Percentiles rank a stretch among this genome's conserved stretches.
Evolutionary conservation across 441 rosid genomes (phyloP).

Genomic region (Pelargonium citronellum): DNA sequence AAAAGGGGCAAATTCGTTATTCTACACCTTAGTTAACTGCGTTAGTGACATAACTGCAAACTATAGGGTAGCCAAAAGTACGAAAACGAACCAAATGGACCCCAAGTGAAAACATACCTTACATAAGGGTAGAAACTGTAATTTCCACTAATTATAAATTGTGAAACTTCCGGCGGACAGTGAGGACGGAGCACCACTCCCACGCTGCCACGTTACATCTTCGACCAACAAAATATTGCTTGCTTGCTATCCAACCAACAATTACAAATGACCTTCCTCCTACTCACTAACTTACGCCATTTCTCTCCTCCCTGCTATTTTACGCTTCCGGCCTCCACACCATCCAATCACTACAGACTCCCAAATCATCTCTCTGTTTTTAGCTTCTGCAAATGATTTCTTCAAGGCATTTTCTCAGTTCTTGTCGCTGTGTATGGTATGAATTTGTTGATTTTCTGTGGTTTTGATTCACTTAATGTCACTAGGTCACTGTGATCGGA

Average conservation of each 20-base stretch:
- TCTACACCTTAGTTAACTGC: no score
- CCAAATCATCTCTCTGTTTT: neutral
- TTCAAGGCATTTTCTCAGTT: neutral
- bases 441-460: neutral
- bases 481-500: neutral
- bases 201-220: neutral
- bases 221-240: neutral
- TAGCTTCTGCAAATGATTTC: neutral
- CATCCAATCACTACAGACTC: neutral
- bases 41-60: no score
- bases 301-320: neutral
- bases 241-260: neutral
- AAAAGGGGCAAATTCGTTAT: no score
- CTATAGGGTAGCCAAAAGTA: no score
- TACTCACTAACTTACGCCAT: constrained; percentile 3
- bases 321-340: neutral
- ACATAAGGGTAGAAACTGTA: no score
- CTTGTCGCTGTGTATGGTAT: neutral
- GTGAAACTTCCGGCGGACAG: no score
- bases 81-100: no score
- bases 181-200: neutral
- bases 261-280: no score
- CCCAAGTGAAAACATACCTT: no score
- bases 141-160: no score
- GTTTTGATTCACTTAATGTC: neutral